Percentiles rank a stretch among this genome's conserved stretches.
These are phyloP conservation scores for Candida sanyaensis DNA, from an alignment of 1,139 yeast species.

Conservation along the genomic window DNA sequence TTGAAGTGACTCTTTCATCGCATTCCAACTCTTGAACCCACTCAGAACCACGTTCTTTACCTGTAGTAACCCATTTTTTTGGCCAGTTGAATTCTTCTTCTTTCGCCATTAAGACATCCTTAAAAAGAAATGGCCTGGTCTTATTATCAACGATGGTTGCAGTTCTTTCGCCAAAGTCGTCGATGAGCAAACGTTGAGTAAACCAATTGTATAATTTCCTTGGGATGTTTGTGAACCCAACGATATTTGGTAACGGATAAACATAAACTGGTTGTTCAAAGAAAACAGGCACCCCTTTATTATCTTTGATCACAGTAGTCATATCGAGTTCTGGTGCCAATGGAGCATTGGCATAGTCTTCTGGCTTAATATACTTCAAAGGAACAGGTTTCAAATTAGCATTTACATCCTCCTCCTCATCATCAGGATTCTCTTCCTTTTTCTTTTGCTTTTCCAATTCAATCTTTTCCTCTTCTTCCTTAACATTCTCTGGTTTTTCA, in stretches of 20 bases:
- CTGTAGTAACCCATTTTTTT: conserved; percentile 73
- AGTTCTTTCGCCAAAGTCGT: conserved; percentile 65
- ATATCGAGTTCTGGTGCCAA: conserved; percentile 64
- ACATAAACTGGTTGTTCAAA: conserved; percentile 77
- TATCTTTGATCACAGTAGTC: conserved; percentile 24
- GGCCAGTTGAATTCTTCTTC: conserved; percentile 95
- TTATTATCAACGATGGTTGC: conserved; percentile 58
- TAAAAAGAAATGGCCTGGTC: conserved; percentile 55
- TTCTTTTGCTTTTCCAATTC: conserved; percentile 20
- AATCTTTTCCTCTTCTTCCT: conserved; percentile 30
- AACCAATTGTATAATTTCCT: conserved; percentile 77
- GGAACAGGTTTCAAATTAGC: conserved; percentile 47
- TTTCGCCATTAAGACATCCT: conserved; percentile 56
- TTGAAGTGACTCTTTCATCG: conserved; percentile 64
- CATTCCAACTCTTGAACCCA: conserved; percentile 80
- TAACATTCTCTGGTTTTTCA: conserved; percentile 53
- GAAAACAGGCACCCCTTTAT: conserved; percentile 54
- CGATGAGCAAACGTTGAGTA: conserved; percentile 69
- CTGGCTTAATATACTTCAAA: conserved; percentile 61
- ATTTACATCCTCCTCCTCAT: conserved; percentile 17
- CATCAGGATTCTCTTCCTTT: conserved; percentile 54
- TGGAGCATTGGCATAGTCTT: conserved; percentile 52
- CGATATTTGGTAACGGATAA: conserved; percentile 68
- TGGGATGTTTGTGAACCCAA: conserved; percentile 81
- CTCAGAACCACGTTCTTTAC: conserved; percentile 71